Evolutionary conservation across 108 stramenopile genomes (phyloP), one percentile per base, ranked within the genome.

Genomic region (Nitzschia sp.): DNA sequence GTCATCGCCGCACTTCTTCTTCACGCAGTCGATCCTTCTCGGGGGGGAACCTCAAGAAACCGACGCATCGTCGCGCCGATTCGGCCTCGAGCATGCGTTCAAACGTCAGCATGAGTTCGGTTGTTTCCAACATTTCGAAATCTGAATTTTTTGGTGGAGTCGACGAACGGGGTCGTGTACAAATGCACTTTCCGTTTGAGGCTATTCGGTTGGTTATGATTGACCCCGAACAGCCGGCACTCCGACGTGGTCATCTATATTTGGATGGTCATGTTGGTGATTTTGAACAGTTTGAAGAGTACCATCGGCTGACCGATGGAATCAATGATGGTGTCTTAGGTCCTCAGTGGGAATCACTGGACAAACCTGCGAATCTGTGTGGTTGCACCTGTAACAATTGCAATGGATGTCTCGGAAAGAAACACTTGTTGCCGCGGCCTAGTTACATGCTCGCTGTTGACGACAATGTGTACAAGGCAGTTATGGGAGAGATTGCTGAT

Each of bases 401-500:
- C 21, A 56, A 71, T 23, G 52, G 31, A 1, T 70, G 69, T 45
- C 13, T 63, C 13, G 62, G 67, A 45, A 73, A 82, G 58, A 26
- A 58, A 36, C 56, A 58, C 13, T 28, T 66, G 17, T 45, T 93
- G 2, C 89, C 87, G 22, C 78, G 75, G 0, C 62, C 62, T 3
- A 69, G 73, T 11, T 93, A 84, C 35, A 79, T 84, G 22, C 61
- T 90, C 69, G 66, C 78, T 15, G 87, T 90, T 0, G 71, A 79
- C 6, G 68, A 80, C 47, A 84, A 87, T 59, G 73, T 93, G 4
- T 93, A 89, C 71, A 70, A 69, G 54, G 73, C 80, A 26, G 80
- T 93, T 56, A 58, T 93, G 58, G 82, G 82, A 61, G 92, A 93
- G 66, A 78, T 93, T 29, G 63, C 84, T 21, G 71, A 74, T 34